These are phyloP conservation scores for Rhamnella rubrinervis DNA, from an alignment of 331 rosid species.

Conservation along the genomic window DNA sequence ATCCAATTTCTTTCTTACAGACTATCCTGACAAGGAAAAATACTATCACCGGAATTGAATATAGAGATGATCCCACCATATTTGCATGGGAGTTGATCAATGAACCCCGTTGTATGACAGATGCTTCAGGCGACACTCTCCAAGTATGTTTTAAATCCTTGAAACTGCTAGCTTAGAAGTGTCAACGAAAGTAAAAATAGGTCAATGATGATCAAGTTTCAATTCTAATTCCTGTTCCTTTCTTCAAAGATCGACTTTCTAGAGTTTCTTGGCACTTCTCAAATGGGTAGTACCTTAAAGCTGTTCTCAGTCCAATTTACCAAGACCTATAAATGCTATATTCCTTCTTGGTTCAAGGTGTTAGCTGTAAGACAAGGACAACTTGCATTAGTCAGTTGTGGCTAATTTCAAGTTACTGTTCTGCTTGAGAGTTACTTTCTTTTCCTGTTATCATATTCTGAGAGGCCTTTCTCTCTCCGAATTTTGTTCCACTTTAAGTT, in stretches of 20 bases:
- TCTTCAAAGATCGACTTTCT: neutral
- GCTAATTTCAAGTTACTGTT: neutral
- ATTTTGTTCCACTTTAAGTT: neutral
- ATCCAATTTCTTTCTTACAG: conserved; percentile 39
- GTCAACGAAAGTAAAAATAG: neutral
- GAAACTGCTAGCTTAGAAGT: conserved; percentile 6
- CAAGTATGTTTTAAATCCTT: conserved; percentile 61
- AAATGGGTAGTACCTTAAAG: too few species aligned
- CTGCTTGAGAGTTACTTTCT: neutral
- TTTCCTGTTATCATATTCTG: neutral
- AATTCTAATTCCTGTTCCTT: neutral
- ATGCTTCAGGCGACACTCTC: conserved; percentile 94
- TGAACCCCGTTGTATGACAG: conserved; percentile 94
- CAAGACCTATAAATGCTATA: neutral
- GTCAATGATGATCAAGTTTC: too few species aligned
- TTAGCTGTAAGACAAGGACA: neutral
- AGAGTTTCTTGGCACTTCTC: too few species aligned
- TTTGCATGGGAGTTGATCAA: conserved; percentile 98
- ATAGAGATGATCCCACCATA: conserved; percentile 90
- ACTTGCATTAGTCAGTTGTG: neutral
- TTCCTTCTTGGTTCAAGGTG: neutral
- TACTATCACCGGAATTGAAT: conserved; percentile 73
- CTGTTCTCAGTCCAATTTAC: too few species aligned
- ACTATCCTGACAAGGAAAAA: conserved; percentile 84
- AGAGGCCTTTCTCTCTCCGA: neutral